Percentiles rank a stretch among this genome's conserved stretches.
Evolutionary conservation across 2,329 filamentous ascomycete species (phyloP).

Genomic region (Pseudogymnoascus destructans): DNA sequence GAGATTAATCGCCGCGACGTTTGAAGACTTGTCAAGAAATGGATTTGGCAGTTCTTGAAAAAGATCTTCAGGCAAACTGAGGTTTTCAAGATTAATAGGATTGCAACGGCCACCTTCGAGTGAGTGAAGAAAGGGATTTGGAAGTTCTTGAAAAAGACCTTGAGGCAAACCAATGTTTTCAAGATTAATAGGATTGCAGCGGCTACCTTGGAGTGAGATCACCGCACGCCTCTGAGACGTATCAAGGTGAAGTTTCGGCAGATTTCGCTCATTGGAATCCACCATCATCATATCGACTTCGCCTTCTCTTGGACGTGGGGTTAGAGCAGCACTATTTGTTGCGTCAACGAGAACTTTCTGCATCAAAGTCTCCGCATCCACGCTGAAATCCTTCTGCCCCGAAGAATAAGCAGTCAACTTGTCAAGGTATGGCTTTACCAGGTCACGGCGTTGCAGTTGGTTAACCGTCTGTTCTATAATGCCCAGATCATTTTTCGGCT

Average conservation of each 20-base stretch:
- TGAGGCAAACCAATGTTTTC: background rate
- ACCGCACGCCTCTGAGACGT: background rate
- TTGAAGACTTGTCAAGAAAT: background rate
- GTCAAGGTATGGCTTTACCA: background rate
- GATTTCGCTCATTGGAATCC: background rate
- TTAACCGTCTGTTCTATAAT: background rate
- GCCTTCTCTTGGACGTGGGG: background rate
- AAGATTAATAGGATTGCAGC: background rate
- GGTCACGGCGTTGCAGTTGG: background rate
- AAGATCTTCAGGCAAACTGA: background rate
- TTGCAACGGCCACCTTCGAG: background rate
- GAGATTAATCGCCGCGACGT: background rate
- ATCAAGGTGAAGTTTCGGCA: background rate
- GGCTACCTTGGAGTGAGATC: background rate
- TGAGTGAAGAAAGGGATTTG: background rate
- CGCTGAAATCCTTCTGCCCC: background rate
- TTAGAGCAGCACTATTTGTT: background rate
- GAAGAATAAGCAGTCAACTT: background rate
- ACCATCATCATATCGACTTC: background rate
- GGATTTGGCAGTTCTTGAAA: background rate
- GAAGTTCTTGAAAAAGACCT: background rate
- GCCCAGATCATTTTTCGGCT: background rate
- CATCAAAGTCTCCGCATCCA: slow-evolving; percentile 1
- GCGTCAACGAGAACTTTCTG: background rate
- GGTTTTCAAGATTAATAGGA: background rate